Evolutionary conservation across 192 early-diverging fungal genomes (phyloP), one percentile per base, ranked within the genome.

Genomic region (Funneliformis geosporum): DNA sequence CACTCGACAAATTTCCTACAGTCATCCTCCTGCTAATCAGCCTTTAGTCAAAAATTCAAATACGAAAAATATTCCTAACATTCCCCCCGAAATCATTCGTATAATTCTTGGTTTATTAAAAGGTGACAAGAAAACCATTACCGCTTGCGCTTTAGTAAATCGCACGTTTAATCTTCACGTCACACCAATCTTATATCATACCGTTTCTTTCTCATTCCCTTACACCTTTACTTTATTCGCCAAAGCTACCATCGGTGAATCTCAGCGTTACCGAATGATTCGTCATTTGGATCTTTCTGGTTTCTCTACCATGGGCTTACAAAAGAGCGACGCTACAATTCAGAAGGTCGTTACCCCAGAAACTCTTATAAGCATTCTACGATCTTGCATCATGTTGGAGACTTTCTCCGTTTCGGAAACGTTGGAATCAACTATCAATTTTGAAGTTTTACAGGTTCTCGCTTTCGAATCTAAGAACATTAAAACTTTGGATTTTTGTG

Each of bases 401-500:
- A 10, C 59, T 5, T 75, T 75, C 2, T 75, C 74, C 18, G 28
- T 75, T 61, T 62, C 74, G 16, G 74, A 75, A 40, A 25, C 74
- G 16, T 62, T 75, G 14, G 74, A 75, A 62, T 59, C 33, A 39
- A 28, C 38, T 5, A 59, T 75, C 38, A 75, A 55, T 23, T 14
- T 75, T 46, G 74, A 75, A 60, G 74, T 75, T 21, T 75, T 75
- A 62, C 23, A 61, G 12, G 33, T 33, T n/a, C 60, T 75, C 8
- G 23, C 60, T 12, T 21, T 61, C 40, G 59, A 75, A 21, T 75
- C 59, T 46, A 75, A 38, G 18, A 75, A 75, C 10, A 25, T 75
- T 62, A 75, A 75, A 33, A 61, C 74, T 16, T 12, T 75, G 8
- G 74, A 75, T 62, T 75, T 75, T 61, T 75, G 74, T 62, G 74